Evolutionary conservation across 2,329 filamentous ascomycete genomes (phyloP), one percentile per base, ranked within the genome.

Genomic region (Graphilbum ipis-grandicollis): DNA sequence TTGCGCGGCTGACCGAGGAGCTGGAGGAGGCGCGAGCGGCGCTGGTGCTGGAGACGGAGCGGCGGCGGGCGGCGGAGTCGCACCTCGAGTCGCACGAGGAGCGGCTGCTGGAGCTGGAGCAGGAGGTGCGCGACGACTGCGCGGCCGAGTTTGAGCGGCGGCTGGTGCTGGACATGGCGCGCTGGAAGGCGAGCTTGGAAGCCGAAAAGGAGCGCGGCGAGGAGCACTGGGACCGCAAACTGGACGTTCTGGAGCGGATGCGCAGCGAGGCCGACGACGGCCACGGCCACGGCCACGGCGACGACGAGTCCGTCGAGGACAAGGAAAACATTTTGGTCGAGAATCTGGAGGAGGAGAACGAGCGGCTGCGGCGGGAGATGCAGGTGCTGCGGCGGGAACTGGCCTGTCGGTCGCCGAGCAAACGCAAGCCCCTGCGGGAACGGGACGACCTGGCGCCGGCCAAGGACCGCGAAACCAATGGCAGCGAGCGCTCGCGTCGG

Each of bases 111-210:
- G 71, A 76, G 36, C 62, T 93, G 12, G 90, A 98, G 52, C 75
- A 81, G 47, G 77, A 79, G 6, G 72, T 96, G 22, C 76, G 90
- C 18, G 88, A 94, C 50, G 88, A 96, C 46, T 88, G 86, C 47
- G 86, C 76, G 46, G 65, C 62, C 3, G 90, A 94, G 50, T 92
- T 93, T 62, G 90, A 98, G 50, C 63, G 70, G 41, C 71, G 74
- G 10, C 66, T 94, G 33, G 70, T 75, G 17, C 59, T 76, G 12
- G 85, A 94, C 53, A 71, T 82, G 53, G 67, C 71, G 9, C 66
- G 82, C n/a, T 94, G 84, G 80, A 79, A 88, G 51, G 70, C 68
- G 0, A 79, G 74, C 0, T 71, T 85, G 53, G 79, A 82, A 15
- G 71, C 79, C 5, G 85, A 94, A 52, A 69, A 74, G 42, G 85